Evolutionary conservation across 2,329 filamentous ascomycete genomes (phyloP).

Genomic region (Aspergillus thermomutatus): DNA sequence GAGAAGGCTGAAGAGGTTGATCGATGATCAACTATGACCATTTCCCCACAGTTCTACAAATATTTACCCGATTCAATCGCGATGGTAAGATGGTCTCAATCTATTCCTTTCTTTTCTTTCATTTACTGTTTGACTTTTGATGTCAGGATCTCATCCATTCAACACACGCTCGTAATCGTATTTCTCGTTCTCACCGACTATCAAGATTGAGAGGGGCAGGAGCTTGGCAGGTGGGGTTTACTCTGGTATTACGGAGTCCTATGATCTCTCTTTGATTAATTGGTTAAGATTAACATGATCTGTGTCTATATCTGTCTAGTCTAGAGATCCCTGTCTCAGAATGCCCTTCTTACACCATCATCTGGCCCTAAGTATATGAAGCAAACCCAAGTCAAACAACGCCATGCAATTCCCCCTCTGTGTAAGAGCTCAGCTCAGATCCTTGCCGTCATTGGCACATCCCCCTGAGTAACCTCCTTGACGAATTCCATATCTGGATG

Average conservation of each 20-base stretch:
- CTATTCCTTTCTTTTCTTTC: not conserved
- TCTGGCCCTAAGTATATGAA: not conserved
- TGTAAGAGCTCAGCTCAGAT: constrained; percentile 11
- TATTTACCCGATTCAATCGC: not conserved
- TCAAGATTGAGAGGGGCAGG: not conserved
- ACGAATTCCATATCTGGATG: constrained; percentile 70
- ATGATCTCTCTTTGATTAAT: too few relatives aligned
- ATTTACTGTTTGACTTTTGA: not conserved
- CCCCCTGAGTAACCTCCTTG: constrained; percentile 66
- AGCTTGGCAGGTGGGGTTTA: not conserved
- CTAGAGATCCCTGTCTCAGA: too few relatives aligned
- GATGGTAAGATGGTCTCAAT: not conserved
- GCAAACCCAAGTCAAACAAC: not conserved
- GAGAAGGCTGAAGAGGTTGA: not conserved
- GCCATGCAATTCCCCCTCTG: not conserved
- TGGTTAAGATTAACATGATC: not conserved
- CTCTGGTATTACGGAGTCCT: too few relatives aligned
- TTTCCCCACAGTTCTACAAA: too few relatives aligned
- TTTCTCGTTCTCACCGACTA: not conserved
- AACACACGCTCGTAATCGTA: not conserved
- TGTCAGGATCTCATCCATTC: not conserved
- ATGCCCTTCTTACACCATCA: too few relatives aligned
- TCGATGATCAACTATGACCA: too few relatives aligned
- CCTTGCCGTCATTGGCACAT: constrained; percentile 62
- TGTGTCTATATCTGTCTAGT: not conserved